Conservation (phyloP, 768 basidiomycete species). For the Trametopsis cervina region DNA sequence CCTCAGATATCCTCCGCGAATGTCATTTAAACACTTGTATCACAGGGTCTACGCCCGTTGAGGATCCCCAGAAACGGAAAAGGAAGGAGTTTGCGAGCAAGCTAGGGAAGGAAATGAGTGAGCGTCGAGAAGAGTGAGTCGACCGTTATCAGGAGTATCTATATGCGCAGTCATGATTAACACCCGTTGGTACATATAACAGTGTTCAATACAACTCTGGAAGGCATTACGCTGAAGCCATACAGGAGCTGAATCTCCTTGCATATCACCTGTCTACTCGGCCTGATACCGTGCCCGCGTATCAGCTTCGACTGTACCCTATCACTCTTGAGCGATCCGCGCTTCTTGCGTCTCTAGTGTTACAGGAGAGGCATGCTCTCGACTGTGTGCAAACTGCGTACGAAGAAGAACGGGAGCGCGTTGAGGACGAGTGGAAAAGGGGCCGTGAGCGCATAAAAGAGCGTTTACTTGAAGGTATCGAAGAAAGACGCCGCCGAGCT, state of each 20-base stretch:
- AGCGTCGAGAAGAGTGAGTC: slow-evolving; percentile 70
- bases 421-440: slow-evolving; percentile 77
- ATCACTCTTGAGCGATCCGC: slow-evolving; percentile 73
- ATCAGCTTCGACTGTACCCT: slow-evolving; percentile 67
- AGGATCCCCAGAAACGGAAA: slow-evolving; percentile 52
- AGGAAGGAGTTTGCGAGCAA: slow-evolving; percentile 64
- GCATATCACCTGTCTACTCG: slow-evolving; percentile 58
- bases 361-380: slow-evolving; percentile 63
- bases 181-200: not conserved
- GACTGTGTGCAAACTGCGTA: slow-evolving; percentile 65
- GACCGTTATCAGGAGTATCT: not conserved
- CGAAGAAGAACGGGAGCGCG: slow-evolving; percentile 69
- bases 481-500: slow-evolving; percentile 71
- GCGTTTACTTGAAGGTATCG: slow-evolving; percentile 75
- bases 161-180: not conserved
- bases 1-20: not conserved
- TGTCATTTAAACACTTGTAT: not conserved
- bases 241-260: slow-evolving; percentile 51
- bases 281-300: slow-evolving; percentile 59
- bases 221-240: slow-evolving; percentile 24
- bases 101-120: slow-evolving; percentile 65
- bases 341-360: slow-evolving; percentile 53
- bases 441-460: slow-evolving; percentile 73
- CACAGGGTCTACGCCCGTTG: slow-evolving; percentile 19
- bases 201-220: slow-evolving; percentile 6